phyloP scores from a whole-genome alignment of 169 alveolate genomes.

The Cryptosporidium meleagridis region DNA sequence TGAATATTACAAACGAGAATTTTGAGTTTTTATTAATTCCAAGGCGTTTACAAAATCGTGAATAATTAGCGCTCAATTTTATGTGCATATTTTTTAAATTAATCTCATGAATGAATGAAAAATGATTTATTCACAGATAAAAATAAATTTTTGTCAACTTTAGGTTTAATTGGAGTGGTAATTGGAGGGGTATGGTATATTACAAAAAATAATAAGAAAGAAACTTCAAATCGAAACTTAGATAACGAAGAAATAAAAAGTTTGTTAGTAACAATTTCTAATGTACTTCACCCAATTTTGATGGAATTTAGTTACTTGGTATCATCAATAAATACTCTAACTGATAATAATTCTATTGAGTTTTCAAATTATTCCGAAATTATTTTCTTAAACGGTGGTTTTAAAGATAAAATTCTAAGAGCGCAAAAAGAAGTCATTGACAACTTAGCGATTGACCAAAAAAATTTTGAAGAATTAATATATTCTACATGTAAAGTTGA shows the following conservation, averaged over 20 bases:
- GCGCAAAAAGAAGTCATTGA: conserved; percentile 17
- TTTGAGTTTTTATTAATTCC: too few relatives aligned
- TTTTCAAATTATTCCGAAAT: neutral
- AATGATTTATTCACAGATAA: neutral
- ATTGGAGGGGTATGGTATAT: conserved; percentile 54
- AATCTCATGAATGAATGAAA: neutral
- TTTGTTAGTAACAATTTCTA: conserved; percentile 11
- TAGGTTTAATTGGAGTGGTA: conserved; percentile 27
- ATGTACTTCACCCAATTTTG: conserved; percentile 49
- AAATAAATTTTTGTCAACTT: neutral
- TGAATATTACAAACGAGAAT: too few relatives aligned
- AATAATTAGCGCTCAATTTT: neutral
- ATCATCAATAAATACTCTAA: neutral
- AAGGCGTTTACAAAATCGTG: neutral
- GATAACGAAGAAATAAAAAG: conserved; percentile 24
- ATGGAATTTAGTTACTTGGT: conserved; percentile 43
- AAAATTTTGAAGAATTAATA: conserved; percentile 3
- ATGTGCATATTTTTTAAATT: too few relatives aligned
- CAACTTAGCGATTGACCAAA: neutral
- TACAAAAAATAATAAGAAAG: conserved; percentile 17
- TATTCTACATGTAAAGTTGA: conserved; percentile 22
- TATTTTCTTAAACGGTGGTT: conserved; percentile 18
- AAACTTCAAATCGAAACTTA: neutral
- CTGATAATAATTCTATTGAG: neutral
- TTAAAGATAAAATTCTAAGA: conserved; percentile 17